Evolutionary conservation across 2,329 filamentous ascomycete genomes (phyloP), one percentile per base, ranked within the genome.

Genomic region (Rhinocladiella mackenziei): DNA sequence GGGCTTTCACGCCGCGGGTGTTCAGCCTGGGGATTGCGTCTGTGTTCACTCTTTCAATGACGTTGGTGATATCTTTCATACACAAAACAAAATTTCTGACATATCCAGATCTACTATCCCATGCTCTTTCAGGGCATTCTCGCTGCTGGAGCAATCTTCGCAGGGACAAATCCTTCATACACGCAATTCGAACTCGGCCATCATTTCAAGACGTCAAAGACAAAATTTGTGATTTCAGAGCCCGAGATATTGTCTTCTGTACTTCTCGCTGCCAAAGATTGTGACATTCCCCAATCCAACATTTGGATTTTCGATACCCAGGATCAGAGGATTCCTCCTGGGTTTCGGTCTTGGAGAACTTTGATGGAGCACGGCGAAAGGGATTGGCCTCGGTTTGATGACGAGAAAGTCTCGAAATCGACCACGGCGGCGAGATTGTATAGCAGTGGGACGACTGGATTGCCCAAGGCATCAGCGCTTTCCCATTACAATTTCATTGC

Each of bases 401-500:
- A 65, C 46, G 62, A 57, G 55, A 58, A 43, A 7, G 26, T 13
- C 3, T 53, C 48, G 45, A 69, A 65, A 51, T 65, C 58, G 48
- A 81, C 70, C 2, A 65, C 62, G 6, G 78, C 66, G n/a, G 73
- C 59, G 50, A 67, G 67, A 51, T 62, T 67, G 4, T 80, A 77
- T 52, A 78, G 72, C 52, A 76, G 71, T 38, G 78, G 78, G 1
- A 82, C 78, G 0, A 81, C 78, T 0, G 77, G 77, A 0, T 59
- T 81, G 2, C 78, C 79, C 0, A 83, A 83, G 56, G 77, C 75
- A 0, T 73, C 75, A 9, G 70, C 71, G 48, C 67, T 81, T 30
- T 75, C 75, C 0, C 80, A 83, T 56, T 63, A 67, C 43, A 81
- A 81, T 53, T 63, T 80, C 18, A 66, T 77, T 17, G 73, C 77